Conservation (phyloP, 192 early-diverging fungal species). For the Coemansia sp. region DNA sequence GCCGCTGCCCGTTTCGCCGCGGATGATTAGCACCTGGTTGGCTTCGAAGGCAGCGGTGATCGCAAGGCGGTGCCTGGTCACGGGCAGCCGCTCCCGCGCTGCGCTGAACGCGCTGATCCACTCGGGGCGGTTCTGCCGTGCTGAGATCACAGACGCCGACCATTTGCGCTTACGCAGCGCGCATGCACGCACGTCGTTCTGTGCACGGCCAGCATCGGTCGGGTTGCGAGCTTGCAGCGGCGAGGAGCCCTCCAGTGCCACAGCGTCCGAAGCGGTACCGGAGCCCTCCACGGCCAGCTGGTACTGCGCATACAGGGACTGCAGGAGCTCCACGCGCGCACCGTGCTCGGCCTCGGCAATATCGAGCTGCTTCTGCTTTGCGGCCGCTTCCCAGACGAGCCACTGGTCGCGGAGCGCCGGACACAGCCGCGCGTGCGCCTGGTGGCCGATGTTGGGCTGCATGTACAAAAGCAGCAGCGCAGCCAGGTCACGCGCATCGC, state of each 20-base stretch:
- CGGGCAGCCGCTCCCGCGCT: not conserved
- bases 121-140: not conserved
- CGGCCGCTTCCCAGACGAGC: not conserved
- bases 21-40: constrained; percentile 26
- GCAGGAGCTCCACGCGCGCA: not conserved
- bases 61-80: not conserved
- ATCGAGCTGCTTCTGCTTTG: not conserved
- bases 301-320: not conserved
- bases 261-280: not conserved
- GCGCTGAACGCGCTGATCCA: not conserved
- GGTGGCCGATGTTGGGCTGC: not conserved
- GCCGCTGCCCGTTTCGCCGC: constrained; percentile 49
- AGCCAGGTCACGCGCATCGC: not conserved
- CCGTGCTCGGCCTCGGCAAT: not conserved
- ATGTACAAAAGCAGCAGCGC: not conserved
- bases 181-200: too few relatives aligned
- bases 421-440: not conserved
- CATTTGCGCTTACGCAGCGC: not conserved
- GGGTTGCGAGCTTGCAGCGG: too few relatives aligned
- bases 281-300: not conserved
- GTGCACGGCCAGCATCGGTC: too few relatives aligned
- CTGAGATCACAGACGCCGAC: not conserved
- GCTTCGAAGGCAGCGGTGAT: constrained; percentile 4
- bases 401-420: not conserved
- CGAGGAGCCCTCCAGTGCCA: too few relatives aligned